phyloP scores from a whole-genome alignment of 2,329 filamentous ascomycete species.

The Penicillium sp. region DNA sequence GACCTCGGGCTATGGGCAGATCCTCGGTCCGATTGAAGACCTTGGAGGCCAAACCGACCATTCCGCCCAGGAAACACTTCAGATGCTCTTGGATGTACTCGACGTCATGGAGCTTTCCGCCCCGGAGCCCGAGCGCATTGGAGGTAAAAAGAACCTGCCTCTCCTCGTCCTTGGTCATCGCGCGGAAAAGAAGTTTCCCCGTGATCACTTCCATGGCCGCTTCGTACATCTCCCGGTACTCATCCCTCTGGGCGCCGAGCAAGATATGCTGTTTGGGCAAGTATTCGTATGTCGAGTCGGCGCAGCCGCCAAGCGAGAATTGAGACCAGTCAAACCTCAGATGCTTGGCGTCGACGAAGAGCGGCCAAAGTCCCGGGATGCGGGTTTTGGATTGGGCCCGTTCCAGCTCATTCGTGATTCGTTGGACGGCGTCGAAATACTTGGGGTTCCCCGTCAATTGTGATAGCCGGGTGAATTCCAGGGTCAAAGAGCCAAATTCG shows the following conservation, averaged over 20 bases:
- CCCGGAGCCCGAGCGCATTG: conserved; percentile 19
- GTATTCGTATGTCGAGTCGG: conserved; percentile 48
- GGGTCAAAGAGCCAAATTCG: conserved; percentile 71
- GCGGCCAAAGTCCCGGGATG: conserved; percentile 74
- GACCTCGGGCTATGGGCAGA: conserved; percentile 49
- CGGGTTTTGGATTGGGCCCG: conserved; percentile 64
- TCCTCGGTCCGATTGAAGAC: conserved; percentile 52
- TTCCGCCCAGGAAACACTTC: conserved; percentile 56
- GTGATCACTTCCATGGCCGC: conserved; percentile 35
- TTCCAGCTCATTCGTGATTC: conserved; percentile 73
- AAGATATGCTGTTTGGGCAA: conserved; percentile 46
- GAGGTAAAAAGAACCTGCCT: conserved; percentile 38
- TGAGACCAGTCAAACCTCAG: conserved; percentile 26
- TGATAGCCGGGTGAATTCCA: conserved; percentile 85
- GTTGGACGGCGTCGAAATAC: conserved; percentile 84
- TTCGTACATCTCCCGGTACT: conserved; percentile 42
- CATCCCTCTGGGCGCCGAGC: conserved; percentile 36
- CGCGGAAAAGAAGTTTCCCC: conserved; percentile 40
- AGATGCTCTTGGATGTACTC: conserved; percentile 50
- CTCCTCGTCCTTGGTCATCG: conserved; percentile 37
- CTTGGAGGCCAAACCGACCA: conserved; percentile 55
- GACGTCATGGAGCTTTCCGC: conserved; percentile 14
- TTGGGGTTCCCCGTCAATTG: conserved; percentile 74
- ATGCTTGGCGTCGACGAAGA: conserved; percentile 56
- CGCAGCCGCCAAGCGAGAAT: conserved; percentile 42